Evolutionary conservation across 768 basidiomycete genomes (phyloP), one percentile per base, ranked within the genome.

Genomic region (Lentinula sp.): DNA sequence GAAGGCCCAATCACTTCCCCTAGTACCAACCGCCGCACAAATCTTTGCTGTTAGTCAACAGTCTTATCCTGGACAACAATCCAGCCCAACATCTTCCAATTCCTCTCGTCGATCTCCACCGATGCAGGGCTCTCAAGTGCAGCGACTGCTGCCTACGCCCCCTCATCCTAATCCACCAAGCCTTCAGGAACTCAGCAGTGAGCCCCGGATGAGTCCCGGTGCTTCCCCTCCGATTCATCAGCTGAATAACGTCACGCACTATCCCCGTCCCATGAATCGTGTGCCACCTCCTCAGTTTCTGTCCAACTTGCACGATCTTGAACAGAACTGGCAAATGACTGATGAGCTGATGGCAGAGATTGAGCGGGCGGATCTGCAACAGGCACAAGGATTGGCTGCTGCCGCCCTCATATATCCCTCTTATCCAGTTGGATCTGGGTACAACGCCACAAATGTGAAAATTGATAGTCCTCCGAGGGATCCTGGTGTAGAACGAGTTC

Each of bases 331-430:
- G 79, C 80, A 86, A 54, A 81, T 90, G 78, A 87, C 87, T 0
- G 82, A 84, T 39, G 85, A 89, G 64, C 77, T 89, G 33, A 75
- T 89, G 71, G 85, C 84, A 36, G 86, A 89, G 63, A 86, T 89
- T 63, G 88, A 90, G 67, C 81, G 83, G 46, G 85, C 84, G n/a
- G 85, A 88, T 70, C 72, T 82, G 63, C 83, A 85, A 59, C 85
- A 85, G 67, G 71, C 79, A 9, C 81, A 83, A 67, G 76, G 75
- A 42, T 79, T 80, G 64, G 73, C 72, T n/a, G 67, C 73, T 57
- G 65, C 75, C 50, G 65, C 75, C 50, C 69, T 69, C 63, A 64
- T 70, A 1, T 77, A 76, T 67, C 61, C 72, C 20, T 57, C 39
- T 28, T 42, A 59, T 39, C 58, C 57, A 6, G 49, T 60, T 52